Conservation (phyloP, 495 filamentous ascomycete species). For the Clohesyomyces aquaticus region DNA sequence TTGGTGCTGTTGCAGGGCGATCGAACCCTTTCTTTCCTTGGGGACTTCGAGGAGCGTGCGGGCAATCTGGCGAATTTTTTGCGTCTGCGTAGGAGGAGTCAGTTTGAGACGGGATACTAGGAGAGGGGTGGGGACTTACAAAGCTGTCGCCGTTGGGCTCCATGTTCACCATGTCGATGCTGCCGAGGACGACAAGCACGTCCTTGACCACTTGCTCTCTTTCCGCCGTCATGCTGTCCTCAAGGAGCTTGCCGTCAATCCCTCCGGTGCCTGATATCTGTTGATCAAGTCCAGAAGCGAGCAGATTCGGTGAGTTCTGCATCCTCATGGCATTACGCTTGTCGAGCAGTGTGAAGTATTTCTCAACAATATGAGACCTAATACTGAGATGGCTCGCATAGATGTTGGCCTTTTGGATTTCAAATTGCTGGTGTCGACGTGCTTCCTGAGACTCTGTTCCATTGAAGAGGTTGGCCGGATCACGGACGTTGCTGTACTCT, state of each 20-base stretch:
- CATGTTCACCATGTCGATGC: conserved; percentile 77
- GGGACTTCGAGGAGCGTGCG: conserved; percentile 70
- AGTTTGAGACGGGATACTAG: not conserved
- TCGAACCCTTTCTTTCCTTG: conserved; percentile 58
- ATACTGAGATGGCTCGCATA: conserved; percentile 74
- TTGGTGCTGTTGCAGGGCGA: conserved; percentile 63
- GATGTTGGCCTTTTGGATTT: conserved; percentile 86
- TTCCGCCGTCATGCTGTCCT: conserved; percentile 65
- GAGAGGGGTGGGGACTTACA: conserved; percentile 45
- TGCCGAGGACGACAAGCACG: conserved; percentile 68
- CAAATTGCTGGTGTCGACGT: conserved; percentile 67
- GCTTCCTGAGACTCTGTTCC: conserved; percentile 40
- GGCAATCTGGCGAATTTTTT: conserved; percentile 71
- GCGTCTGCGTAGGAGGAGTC: conserved; percentile 31
- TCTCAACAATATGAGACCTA: conserved; percentile 79
- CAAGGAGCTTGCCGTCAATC: conserved; percentile 44
- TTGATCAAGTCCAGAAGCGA: conserved; percentile 40
- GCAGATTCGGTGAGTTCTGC: conserved; percentile 35
- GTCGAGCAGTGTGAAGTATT: conserved; percentile 56
- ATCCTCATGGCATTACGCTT: conserved; percentile 40
- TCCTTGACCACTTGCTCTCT: conserved; percentile 75
- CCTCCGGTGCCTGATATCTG: conserved; percentile 27
- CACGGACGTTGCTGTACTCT: conserved; percentile 30
- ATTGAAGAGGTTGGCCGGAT: conserved; percentile 26
- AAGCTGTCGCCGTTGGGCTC: conserved; percentile 79